These are phyloP conservation scores for Physcia stellaris DNA, from an alignment of 495 filamentous ascomycete species.

Conservation along the genomic window DNA sequence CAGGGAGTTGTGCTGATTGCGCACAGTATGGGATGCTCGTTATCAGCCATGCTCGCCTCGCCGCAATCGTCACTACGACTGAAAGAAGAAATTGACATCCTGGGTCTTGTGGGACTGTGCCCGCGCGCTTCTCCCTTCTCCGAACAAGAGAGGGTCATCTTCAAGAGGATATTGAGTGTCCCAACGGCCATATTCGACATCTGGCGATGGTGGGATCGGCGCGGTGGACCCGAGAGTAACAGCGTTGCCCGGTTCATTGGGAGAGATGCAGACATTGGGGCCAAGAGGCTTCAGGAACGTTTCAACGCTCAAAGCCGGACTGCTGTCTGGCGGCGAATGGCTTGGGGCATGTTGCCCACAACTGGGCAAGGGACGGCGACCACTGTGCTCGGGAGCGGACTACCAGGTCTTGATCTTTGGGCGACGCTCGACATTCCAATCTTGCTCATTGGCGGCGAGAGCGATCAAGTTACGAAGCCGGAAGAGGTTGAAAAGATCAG, in stretches of 20 bases:
- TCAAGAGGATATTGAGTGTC: conserved; percentile 46
- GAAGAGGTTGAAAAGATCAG: conserved; percentile 58
- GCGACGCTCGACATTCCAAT: conserved; percentile 56
- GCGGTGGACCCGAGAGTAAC: conserved; percentile 61
- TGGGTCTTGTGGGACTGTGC: conserved; percentile 70
- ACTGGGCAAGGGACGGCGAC: conserved; percentile 31
- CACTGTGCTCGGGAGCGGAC: too few species aligned
- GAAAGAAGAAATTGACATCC: conserved; percentile 44
- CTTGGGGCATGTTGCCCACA: conserved; percentile 48
- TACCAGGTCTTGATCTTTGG: conserved; percentile 64
- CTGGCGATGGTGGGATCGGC: conserved; percentile 66
- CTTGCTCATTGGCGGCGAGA: conserved; percentile 63
- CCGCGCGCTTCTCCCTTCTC: conserved; percentile 51
- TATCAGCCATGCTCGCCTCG: conserved; percentile 62
- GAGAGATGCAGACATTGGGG: conserved; percentile 53
- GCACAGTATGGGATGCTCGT: conserved; percentile 77
- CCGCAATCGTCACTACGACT: conserved; percentile 33
- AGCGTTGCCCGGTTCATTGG: conserved; percentile 77
- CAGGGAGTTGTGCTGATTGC: conserved; percentile 72
- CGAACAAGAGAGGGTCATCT: conserved; percentile 33
- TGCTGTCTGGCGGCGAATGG: conserved; percentile 74
- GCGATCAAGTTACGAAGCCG: conserved; percentile 60
- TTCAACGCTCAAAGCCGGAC: conserved; percentile 78
- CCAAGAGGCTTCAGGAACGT: conserved; percentile 61
- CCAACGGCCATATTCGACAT: conserved; percentile 63